Evolutionary conservation across 106 monocot species (phyloP).

Genomic region (Phalaenopsis aphrodite): DNA sequence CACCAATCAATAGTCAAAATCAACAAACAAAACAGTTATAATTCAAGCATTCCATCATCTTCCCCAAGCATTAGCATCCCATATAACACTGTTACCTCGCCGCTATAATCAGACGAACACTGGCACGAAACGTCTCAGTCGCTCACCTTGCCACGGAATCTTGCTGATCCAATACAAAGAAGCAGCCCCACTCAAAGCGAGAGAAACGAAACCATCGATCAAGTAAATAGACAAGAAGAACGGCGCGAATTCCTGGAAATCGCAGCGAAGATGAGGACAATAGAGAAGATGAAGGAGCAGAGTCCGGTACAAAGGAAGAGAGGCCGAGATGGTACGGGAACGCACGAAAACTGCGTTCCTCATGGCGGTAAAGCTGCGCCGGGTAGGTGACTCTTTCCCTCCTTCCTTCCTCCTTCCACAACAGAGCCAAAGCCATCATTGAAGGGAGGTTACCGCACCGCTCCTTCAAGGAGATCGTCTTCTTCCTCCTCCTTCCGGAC

Average conservation of each 20-base stretch:
- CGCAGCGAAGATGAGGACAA: not conserved
- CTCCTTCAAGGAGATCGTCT: not conserved
- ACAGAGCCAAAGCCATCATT: not conserved
- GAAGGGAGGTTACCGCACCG: conserved; percentile 5
- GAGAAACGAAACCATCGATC: not conserved
- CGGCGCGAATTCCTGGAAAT: not conserved
- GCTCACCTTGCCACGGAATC: not conserved
- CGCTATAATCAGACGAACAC: not conserved
- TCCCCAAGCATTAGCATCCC: not conserved
- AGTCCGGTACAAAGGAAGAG: not conserved
- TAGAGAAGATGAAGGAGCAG: not conserved
- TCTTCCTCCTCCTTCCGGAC: not conserved
- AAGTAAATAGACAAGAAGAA: conserved; percentile 5
- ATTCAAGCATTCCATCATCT: not conserved
- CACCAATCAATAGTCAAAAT: not conserved
- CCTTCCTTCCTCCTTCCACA: not conserved
- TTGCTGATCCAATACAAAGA: not conserved
- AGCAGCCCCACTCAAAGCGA: not conserved
- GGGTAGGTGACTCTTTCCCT: not conserved
- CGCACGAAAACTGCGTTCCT: conserved; percentile 3
- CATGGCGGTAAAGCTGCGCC: not conserved
- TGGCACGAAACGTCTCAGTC: not conserved
- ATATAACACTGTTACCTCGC: not conserved
- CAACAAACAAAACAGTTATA: not conserved
- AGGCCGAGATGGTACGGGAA: not conserved